Conservation (phyloP, 2,329 filamentous ascomycete species). For the Penicillium sp. region DNA sequence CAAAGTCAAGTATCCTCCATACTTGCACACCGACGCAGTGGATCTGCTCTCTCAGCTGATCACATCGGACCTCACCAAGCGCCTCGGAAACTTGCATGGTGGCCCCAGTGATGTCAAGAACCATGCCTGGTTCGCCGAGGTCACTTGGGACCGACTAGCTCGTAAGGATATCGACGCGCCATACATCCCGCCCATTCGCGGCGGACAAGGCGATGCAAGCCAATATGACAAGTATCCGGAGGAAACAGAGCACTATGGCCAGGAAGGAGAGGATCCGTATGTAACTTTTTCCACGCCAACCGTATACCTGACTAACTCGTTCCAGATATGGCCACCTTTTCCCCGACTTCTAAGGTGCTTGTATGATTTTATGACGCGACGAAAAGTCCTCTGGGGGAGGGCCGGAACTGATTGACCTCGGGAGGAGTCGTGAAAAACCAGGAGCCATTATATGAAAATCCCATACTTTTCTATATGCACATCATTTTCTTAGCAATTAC, state of each 20-base stretch:
- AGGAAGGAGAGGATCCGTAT: constrained; percentile 77
- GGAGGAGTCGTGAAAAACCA: constrained; percentile 18
- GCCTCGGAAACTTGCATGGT: constrained; percentile 87
- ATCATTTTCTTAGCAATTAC: constrained; percentile 23
- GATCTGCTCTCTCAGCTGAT: constrained; percentile 90
- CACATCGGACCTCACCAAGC: constrained; percentile 90
- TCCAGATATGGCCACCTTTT: constrained; percentile 70
- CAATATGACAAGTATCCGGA: constrained; percentile 98
- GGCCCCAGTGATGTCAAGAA: constrained; percentile 91
- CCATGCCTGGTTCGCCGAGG: constrained; percentile 94
- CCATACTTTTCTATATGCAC: constrained; percentile 12
- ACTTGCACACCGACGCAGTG: constrained; percentile 91
- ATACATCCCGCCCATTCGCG: constrained; percentile 93
- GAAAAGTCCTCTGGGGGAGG: constrained; percentile 22
- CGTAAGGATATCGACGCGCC: constrained; percentile 98
- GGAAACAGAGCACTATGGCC: constrained; percentile 89
- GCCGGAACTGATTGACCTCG: constrained; percentile 19
- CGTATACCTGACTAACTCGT: not conserved
- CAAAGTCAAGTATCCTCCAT: constrained; percentile 92
- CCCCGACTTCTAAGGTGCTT: constrained; percentile 62
- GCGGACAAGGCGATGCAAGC: constrained; percentile 89
- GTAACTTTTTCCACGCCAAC: constrained; percentile 42
- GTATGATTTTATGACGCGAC: constrained; percentile 34
- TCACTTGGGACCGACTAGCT: constrained; percentile 91
- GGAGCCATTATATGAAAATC: constrained; percentile 17